Conservation (phyloP, 768 basidiomycete species). For the Lentinula sp. region DNA sequence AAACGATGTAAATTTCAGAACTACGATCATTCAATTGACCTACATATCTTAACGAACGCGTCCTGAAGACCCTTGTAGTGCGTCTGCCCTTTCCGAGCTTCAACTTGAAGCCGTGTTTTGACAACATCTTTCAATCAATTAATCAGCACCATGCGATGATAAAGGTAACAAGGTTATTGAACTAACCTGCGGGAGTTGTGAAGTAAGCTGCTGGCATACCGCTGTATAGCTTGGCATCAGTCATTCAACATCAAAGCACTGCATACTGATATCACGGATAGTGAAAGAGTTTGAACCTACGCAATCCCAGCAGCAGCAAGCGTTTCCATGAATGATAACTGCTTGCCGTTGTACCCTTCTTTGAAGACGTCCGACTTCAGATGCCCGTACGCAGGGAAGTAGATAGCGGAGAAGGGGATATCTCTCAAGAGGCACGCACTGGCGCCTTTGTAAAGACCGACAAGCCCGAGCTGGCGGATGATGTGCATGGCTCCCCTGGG, state of each 20-base stretch:
- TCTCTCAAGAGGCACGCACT: constrained; percentile 91
- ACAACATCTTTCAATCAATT: constrained; percentile 67
- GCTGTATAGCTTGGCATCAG: constrained; percentile 38
- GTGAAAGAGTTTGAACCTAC: constrained; percentile 38
- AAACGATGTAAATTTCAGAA: not conserved
- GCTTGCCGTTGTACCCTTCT: constrained; percentile 94
- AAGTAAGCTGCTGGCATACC: constrained; percentile 98
- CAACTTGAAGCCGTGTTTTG: constrained; percentile 93
- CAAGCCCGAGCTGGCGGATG: constrained; percentile 82
- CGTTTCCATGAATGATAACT: constrained; percentile 86
- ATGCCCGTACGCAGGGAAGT: constrained; percentile 85
- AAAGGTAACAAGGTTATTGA: constrained; percentile 13
- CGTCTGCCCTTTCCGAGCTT: constrained; percentile 86
- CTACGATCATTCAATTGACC: constrained; percentile 21
- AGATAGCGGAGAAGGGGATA: constrained; percentile 95
- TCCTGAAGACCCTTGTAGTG: constrained; percentile 86
- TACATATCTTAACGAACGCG: constrained; percentile 87
- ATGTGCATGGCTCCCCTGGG: constrained; percentile 90
- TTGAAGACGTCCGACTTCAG: constrained; percentile 91
- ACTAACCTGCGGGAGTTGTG: constrained; percentile 78
- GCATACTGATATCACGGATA: constrained; percentile 3
- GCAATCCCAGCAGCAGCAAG: constrained; percentile 75
- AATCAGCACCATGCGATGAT: constrained; percentile 12
- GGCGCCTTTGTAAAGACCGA: constrained; percentile 92
- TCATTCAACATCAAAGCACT: constrained; percentile 18